These are phyloP conservation scores for Eucalyptus marginata DNA, from an alignment of 345 rosid genomes.

Conservation along the genomic window DNA sequence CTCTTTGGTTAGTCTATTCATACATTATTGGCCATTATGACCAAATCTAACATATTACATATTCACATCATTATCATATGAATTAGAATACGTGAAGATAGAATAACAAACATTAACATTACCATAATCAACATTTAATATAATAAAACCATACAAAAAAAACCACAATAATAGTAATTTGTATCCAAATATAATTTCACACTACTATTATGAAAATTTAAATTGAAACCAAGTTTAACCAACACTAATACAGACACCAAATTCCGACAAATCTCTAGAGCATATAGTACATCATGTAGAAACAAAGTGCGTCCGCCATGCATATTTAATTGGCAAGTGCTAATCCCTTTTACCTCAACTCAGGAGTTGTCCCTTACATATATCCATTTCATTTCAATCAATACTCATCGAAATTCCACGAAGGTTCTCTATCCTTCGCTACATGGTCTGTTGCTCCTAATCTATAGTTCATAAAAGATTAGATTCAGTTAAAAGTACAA, in stretches of 20 bases:
- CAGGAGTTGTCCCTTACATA: rapidly evolving
- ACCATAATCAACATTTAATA: rapidly evolving
- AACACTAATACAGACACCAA: too few species aligned
- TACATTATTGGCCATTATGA: rapidly evolving
- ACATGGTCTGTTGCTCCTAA: rapidly evolving
- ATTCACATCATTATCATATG: too few species aligned
- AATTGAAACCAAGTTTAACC: too few species aligned
- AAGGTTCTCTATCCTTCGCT: rapidly evolving
- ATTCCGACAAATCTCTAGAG: rapidly evolving
- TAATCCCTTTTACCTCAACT: rapidly evolving
- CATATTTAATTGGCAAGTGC: too few species aligned
- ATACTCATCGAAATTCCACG: rapidly evolving
- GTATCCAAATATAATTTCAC: too few species aligned
- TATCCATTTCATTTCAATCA: rapidly evolving
- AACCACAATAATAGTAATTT: too few species aligned
- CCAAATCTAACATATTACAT: rapidly evolving
- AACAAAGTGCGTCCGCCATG: rapidly evolving
- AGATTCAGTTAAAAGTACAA: too few species aligned
- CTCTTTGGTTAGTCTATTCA: rapidly evolving
- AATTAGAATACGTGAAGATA: rapidly evolving
- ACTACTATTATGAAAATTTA: rapidly evolving
- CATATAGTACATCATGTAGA: rapidly evolving
- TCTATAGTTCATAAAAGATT: rapidly evolving
- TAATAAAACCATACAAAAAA: rapidly evolving
- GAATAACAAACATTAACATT: too few species aligned